Evolutionary conservation across 306 rosid genomes (phyloP).

Genomic region (Benincasa hispida): DNA sequence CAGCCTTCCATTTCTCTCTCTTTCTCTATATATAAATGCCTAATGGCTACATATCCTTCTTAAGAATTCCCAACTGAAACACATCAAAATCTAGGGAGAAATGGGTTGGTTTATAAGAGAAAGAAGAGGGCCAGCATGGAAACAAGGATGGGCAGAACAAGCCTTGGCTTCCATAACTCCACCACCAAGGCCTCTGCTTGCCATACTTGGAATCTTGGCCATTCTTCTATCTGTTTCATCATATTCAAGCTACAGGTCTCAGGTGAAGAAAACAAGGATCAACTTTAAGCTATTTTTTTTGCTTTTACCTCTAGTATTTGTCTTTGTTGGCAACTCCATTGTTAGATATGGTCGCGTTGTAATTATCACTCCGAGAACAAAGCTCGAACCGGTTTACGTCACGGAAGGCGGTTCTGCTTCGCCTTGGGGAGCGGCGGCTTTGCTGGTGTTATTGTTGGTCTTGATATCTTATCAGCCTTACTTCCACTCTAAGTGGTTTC

Average conservation of each 20-base stretch:
- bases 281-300: slow-evolving; percentile 30
- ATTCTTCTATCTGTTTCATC: slow-evolving; percentile 40
- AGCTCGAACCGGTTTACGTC: not conserved
- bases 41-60: not conserved
- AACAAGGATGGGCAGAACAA: slow-evolving; percentile 38
- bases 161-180: slow-evolving; percentile 27
- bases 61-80: not conserved
- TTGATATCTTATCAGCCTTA: slow-evolving; percentile 40
- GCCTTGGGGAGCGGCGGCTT: slow-evolving; percentile 51
- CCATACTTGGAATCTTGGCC: slow-evolving; percentile 31
- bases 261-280: slow-evolving; percentile 23
- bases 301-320: slow-evolving; percentile 34
- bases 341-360: slow-evolving; percentile 24
- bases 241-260: slow-evolving; percentile 32
- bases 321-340: slow-evolving; percentile 28
- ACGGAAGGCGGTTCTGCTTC: slow-evolving; percentile 17
- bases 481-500: slow-evolving; percentile 56
- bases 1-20: not conserved
- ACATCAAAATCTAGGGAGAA: not conserved
- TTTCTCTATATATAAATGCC: not conserved
- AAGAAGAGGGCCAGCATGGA: slow-evolving; percentile 42
- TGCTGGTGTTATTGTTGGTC: slow-evolving; percentile 37
- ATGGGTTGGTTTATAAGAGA: slow-evolving; percentile 54
- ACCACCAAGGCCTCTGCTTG: slow-evolving; percentile 44
- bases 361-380: slow-evolving; percentile 12